Conservation (phyloP, 257 asterid species). For the Avicennia marina region DNA sequence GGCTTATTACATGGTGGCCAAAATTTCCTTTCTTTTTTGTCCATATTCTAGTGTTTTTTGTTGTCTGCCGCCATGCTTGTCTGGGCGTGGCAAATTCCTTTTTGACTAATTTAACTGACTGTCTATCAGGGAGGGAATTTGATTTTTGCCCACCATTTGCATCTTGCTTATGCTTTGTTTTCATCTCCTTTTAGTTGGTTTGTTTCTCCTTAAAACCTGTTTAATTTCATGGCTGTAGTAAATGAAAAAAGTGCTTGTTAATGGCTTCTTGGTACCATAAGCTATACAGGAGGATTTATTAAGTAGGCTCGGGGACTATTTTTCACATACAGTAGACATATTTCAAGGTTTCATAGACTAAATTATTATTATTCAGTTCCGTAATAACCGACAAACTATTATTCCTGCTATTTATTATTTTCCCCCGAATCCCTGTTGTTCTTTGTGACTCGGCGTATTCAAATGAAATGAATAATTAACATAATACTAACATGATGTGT, state of each 20-base stretch:
- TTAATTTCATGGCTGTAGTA: background rate
- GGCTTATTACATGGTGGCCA: constrained; percentile 15
- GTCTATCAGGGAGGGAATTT: background rate
- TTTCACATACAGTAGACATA: too few relatives aligned
- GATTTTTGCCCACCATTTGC: too few relatives aligned
- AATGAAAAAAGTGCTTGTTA: constrained; percentile 14
- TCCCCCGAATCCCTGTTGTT: too few relatives aligned
- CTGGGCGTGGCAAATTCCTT: background rate
- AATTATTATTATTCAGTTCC: too few relatives aligned
- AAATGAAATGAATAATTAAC: background rate
- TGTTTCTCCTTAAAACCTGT: background rate
- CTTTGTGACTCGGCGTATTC: too few relatives aligned
- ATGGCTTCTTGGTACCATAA: constrained; percentile 41
- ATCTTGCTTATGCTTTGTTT: background rate
- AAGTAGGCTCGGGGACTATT: constrained; percentile 7
- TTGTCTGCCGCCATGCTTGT: too few relatives aligned
- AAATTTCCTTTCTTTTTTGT: constrained; percentile 23
- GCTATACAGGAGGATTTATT: constrained; percentile 22
- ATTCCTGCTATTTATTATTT: too few relatives aligned
- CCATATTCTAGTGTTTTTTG: constrained; percentile 25
- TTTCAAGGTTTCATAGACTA: too few relatives aligned
- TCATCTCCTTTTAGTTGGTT: constrained; percentile 9
- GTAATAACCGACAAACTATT: too few relatives aligned
- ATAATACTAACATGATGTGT: background rate
- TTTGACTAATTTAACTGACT: background rate